These are phyloP conservation scores for Begonia masoniana DNA, from an alignment of 306 rosid genomes.

Conservation along the genomic window DNA sequence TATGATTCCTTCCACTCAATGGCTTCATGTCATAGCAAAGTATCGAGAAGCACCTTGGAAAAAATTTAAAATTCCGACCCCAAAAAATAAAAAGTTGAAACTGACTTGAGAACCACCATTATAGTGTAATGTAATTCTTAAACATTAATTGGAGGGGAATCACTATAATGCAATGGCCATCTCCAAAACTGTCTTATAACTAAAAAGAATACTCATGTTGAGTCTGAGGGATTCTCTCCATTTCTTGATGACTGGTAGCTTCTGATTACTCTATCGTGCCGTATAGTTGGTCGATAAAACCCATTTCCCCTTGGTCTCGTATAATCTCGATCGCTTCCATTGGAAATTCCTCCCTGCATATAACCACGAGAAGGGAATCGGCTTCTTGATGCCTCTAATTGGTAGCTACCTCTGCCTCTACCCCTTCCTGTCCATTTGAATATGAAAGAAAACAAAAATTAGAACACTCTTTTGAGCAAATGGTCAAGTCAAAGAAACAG, in stretches of 20 bases:
- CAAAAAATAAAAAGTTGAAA: constrained; percentile 13
- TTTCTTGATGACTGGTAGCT: constrained; percentile 43
- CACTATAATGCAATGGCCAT: constrained; percentile 26
- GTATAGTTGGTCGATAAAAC: constrained; percentile 45
- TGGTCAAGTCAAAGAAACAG: no score
- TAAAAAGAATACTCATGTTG: constrained; percentile 13
- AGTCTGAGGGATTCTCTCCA: constrained; percentile 39
- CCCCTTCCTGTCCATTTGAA: constrained; percentile 61
- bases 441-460: not conserved
- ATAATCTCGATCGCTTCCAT: constrained; percentile 53
- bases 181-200: constrained; percentile 28
- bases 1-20: no score
- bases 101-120: constrained; percentile 21
- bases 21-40: not conserved
- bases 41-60: constrained; percentile 17
- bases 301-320: constrained; percentile 62
- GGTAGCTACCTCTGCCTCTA: constrained; percentile 75
- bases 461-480: no score
- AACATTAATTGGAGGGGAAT: constrained; percentile 11
- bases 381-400: constrained; percentile 50
- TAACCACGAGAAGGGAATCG: constrained; percentile 46
- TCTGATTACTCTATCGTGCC: constrained; percentile 48
- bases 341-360: constrained; percentile 45
- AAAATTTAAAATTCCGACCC: constrained; percentile 20
- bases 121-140: constrained; percentile 10